phyloP scores from a whole-genome alignment of 2,329 filamentous ascomycete species.

The Cladosporium sp. region DNA sequence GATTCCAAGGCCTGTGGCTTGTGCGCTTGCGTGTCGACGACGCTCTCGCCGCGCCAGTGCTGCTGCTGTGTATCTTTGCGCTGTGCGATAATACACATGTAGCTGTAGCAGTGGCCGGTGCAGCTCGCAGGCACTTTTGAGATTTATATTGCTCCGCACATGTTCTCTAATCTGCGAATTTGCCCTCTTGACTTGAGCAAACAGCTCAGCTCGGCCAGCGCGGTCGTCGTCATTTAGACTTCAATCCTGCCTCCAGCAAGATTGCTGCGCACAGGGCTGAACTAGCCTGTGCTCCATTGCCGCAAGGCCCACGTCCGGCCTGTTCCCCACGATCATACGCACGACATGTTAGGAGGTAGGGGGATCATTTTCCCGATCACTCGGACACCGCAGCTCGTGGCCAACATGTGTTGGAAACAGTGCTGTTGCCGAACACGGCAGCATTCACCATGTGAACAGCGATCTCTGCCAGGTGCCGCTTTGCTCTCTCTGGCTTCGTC shows the following conservation, averaged over 20 bases:
- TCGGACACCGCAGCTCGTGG: neutral
- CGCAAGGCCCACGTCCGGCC: neutral
- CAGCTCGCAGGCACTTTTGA: neutral
- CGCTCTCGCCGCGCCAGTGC: neutral
- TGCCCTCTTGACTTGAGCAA: neutral
- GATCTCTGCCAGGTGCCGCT: no score
- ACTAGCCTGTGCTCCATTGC: neutral
- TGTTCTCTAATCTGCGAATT: neutral
- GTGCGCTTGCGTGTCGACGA: neutral
- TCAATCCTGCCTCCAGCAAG: neutral
- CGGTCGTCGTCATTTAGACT: neutral
- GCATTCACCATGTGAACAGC: no score
- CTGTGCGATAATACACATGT: neutral
- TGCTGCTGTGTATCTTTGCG: neutral
- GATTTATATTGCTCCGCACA: no score
- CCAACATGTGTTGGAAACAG: no score
- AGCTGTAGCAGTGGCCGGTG: neutral
- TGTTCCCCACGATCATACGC: neutral
- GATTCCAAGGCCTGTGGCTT: neutral
- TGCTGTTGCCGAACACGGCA: no score
- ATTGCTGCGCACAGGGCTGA: neutral
- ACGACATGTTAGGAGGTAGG: neutral
- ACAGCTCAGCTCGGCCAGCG: neutral
- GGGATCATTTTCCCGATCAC: neutral
- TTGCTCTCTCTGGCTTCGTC: neutral